phyloP scores from a whole-genome alignment of 2,329 filamentous ascomycete genomes.

The Alternaria hordeiaustralica region DNA sequence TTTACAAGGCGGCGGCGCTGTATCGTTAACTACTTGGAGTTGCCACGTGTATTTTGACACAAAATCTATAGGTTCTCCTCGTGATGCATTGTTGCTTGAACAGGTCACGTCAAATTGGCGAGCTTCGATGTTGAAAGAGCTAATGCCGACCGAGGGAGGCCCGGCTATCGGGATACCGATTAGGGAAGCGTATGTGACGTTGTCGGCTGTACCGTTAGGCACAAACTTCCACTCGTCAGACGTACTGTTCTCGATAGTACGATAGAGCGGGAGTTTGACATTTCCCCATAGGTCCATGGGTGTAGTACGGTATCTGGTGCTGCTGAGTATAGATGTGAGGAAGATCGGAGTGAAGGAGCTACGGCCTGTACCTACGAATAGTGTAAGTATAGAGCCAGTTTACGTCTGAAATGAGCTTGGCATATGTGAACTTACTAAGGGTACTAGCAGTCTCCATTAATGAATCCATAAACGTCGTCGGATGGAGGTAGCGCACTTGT shows the following conservation, averaged over 20 bases:
- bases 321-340: constrained; percentile 33
- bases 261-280: constrained; percentile 34
- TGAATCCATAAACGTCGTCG: constrained; percentile 13
- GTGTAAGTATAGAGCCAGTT: neutral
- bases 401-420: neutral
- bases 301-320: constrained; percentile 27
- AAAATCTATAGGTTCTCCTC: constrained; percentile 1
- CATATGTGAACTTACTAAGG: neutral
- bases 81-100: constrained; percentile 19
- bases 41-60: constrained; percentile 27
- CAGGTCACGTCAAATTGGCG: constrained; percentile 38
- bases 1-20: neutral
- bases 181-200: constrained; percentile 33
- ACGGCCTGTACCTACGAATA: constrained; percentile 15
- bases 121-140: constrained; percentile 27
- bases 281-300: constrained; percentile 39
- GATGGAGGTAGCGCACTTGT: constrained; percentile 28
- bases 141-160: constrained; percentile 10
- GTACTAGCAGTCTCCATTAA: constrained; percentile 17
- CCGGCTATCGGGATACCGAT: constrained; percentile 33
- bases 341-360: constrained; percentile 29
- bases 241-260: constrained; percentile 26
- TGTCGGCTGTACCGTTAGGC: constrained; percentile 5
- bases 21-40: neutral
- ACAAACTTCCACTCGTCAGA: constrained; percentile 28